phyloP scores from a whole-genome alignment of 495 filamentous ascomycete species.

The Amphirosellinia nigrospora region DNA sequence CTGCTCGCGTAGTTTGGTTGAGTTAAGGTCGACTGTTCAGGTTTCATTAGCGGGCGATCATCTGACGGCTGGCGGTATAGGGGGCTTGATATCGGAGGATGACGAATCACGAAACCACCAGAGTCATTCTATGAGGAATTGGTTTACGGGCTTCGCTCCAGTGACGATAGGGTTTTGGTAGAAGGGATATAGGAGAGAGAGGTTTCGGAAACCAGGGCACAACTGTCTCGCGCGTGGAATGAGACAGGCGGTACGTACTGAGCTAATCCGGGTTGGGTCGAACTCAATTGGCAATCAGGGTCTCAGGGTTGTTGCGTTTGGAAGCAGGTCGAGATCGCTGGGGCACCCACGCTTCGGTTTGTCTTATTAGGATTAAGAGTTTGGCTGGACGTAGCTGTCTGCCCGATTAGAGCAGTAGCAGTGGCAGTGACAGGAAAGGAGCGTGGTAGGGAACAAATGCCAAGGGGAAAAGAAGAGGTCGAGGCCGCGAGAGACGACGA shows the following conservation, averaged over 20 bases:
- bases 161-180: conserved; percentile 1
- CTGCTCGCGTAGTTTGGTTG: conserved; percentile 13
- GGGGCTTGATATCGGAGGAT: not conserved
- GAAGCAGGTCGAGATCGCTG: conserved; percentile 24
- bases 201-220: not conserved
- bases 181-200: not conserved
- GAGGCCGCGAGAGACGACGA: conserved; percentile 12
- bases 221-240: conserved; percentile 2
- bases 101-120: not conserved
- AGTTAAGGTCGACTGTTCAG: not conserved
- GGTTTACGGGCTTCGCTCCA: not conserved
- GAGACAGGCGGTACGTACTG: conserved; percentile 15
- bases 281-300: not conserved
- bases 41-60: not conserved
- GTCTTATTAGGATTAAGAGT: conserved; percentile 26
- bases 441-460: conserved; percentile 28
- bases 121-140: not conserved
- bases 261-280: not conserved
- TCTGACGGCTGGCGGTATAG: not conserved
- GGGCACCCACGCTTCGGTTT: conserved; percentile 19
- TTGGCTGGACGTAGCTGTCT: not conserved
- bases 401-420: not conserved
- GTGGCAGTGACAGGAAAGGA: conserved; percentile 16
- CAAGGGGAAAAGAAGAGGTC: conserved; percentile 8
- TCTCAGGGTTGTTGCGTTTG: not conserved